phyloP scores from a whole-genome alignment of 2,329 filamentous ascomycete species.

The Colletotrichum sojae region DNA sequence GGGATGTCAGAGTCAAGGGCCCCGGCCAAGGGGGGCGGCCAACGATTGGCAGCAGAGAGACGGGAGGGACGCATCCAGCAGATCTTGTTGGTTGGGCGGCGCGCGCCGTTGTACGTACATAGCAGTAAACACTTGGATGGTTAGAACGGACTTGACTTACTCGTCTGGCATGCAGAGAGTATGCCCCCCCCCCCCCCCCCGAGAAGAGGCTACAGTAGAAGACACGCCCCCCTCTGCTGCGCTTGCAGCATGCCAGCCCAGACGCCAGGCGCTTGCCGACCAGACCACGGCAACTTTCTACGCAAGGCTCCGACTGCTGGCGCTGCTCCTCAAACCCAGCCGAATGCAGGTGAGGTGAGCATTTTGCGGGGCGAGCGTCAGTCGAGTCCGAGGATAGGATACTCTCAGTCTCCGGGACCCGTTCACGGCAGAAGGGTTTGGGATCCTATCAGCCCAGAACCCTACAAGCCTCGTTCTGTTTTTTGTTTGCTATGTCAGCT shows the following conservation, averaged over 20 bases:
- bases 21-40: slow-evolving; percentile 5
- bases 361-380: neutral
- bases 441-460: slow-evolving; percentile 32
- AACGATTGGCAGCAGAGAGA: slow-evolving; percentile 24
- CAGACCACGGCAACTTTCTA: neutral
- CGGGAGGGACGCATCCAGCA: neutral
- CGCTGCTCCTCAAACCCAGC: slow-evolving; percentile 7
- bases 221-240: neutral
- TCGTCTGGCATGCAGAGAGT: slow-evolving; percentile 15
- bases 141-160: slow-evolving; percentile 4
- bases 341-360: slow-evolving; percentile 20
- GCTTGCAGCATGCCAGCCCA: neutral
- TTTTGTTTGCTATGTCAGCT: neutral
- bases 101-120: neutral
- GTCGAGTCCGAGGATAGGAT: slow-evolving; percentile 11
- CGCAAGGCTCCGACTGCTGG: slow-evolving; percentile 8
- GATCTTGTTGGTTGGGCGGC: slow-evolving; percentile 9
- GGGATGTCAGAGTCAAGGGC: slow-evolving; percentile 15
- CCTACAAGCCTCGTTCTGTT: slow-evolving; percentile 7
- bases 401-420: neutral
- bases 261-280: slow-evolving; percentile 11
- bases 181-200: neutral
- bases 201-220: neutral
- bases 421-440: slow-evolving; percentile 15
- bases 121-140: too few species aligned